A percentile compares a stretch with the other conserved stretches of the same genome.
Evolutionary conservation across 2,329 filamentous ascomycete genomes (phyloP).

Genomic region (Fusarium guadeloupense): DNA sequence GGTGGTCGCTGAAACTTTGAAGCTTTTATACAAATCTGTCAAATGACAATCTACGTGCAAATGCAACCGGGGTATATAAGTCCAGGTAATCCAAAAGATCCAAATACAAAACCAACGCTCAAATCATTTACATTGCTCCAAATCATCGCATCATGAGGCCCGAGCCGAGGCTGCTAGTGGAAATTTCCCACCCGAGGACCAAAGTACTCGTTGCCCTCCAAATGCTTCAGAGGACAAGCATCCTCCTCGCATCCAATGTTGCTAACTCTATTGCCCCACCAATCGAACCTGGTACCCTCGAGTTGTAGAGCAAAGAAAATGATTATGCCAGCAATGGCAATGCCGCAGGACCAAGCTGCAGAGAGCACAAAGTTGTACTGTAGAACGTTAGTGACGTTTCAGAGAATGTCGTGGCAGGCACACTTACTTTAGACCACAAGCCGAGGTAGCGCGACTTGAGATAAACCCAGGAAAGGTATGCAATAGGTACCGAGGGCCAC

Average conservation of each 20-base stretch:
- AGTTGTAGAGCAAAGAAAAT: slow-evolving; percentile 64
- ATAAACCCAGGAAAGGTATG: slow-evolving; percentile 62
- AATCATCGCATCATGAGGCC: slow-evolving; percentile 32
- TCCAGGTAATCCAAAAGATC: slow-evolving; percentile 34
- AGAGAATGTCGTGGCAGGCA: accelerated
- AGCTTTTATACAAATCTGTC: slow-evolving; percentile 28
- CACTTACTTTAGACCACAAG: slow-evolving; percentile 61
- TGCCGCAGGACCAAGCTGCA: slow-evolving; percentile 59
- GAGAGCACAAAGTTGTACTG: slow-evolving; percentile 65
- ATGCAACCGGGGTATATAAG: slow-evolving; percentile 42
- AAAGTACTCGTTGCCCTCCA: slow-evolving; percentile 51
- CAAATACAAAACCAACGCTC: slow-evolving; percentile 41
- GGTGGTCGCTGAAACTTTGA: slow-evolving; percentile 11
- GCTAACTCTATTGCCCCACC: slow-evolving; percentile 60
- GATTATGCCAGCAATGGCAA: slow-evolving; percentile 61
- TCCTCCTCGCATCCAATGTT: slow-evolving; percentile 54
- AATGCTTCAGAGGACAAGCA: slow-evolving; percentile 50
- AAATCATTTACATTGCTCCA: slow-evolving; percentile 37
- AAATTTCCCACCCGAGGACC: slow-evolving; percentile 54
- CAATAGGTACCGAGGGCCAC: slow-evolving; percentile 62
- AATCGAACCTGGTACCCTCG: slow-evolving; percentile 53
- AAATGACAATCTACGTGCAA: slow-evolving; percentile 35
- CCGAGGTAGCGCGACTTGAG: slow-evolving; percentile 59
- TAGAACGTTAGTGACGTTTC: neutral
- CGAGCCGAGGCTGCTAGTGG: slow-evolving; percentile 7